These are phyloP conservation scores for Cercospora brassicicola DNA, from an alignment of 2,329 filamentous ascomycete species.

Conservation along the genomic window DNA sequence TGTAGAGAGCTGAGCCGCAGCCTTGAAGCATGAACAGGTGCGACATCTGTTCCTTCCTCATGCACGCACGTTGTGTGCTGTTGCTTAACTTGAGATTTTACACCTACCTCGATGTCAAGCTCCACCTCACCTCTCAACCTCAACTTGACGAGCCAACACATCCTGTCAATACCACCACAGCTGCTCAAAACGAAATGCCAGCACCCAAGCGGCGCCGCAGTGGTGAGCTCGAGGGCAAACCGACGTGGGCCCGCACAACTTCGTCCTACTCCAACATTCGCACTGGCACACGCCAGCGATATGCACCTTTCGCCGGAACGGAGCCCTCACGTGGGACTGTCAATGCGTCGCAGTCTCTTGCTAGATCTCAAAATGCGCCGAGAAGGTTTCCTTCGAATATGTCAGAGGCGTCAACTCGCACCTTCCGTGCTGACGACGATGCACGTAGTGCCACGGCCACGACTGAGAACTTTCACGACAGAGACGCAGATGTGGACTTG, in stretches of 20 bases:
- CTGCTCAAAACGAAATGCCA: not conserved
- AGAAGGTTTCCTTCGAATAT: not conserved
- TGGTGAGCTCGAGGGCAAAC: constrained; percentile 3
- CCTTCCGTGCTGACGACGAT: constrained; percentile 14
- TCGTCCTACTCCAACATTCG: constrained; percentile 14
- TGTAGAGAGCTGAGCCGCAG: not conserved
- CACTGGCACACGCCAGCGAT: constrained; percentile 22
- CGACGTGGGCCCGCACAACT: constrained; percentile 14
- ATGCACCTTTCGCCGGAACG: constrained; percentile 10
- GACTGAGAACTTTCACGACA: constrained; percentile 13
- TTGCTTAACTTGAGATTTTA: not conserved
- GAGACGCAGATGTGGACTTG: constrained; percentile 18
- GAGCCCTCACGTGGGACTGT: not conserved
- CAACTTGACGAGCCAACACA: not conserved
- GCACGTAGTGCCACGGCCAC: constrained; percentile 17
- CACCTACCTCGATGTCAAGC: constrained; percentile 5
- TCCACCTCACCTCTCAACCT: not conserved
- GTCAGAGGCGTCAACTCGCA: constrained; percentile 23
- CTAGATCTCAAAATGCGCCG: constrained; percentile 2
- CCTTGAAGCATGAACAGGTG: not conserved
- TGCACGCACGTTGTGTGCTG: not conserved
- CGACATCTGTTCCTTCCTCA: constrained; percentile 9
- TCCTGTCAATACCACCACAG: not conserved
- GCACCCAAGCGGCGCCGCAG: constrained; percentile 18
- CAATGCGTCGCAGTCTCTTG: not conserved